Percentiles rank a stretch among this genome's conserved stretches.
Evolutionary conservation across 2,329 filamentous ascomycete genomes (phyloP).

Genomic region (Ciborinia camelliae): DNA sequence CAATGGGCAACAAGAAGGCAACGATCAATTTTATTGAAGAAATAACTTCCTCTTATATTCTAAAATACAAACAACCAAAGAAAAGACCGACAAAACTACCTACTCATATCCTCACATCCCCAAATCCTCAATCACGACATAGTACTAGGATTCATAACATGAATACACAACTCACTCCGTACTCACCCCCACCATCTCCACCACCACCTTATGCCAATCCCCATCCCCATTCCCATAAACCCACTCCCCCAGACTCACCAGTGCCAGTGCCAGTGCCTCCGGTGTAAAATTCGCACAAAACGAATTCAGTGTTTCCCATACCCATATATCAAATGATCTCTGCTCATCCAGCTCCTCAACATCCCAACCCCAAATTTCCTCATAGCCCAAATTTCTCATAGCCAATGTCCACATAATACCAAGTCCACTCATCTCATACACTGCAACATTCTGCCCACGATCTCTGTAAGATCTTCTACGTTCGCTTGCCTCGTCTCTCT

Average conservation of each 20-base stretch:
- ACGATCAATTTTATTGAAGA: no score
- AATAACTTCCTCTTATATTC: background rate
- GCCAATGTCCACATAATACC: no score
- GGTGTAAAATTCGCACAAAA: slow-evolving; percentile 6
- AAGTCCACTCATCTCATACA: no score
- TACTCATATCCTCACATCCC: no score
- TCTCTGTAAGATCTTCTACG: no score
- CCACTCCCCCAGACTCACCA: background rate
- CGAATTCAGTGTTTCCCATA: no score
- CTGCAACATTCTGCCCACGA: no score
- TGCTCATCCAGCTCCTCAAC: background rate
- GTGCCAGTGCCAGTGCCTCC: background rate
- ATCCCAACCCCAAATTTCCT: background rate
- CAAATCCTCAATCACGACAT: background rate
- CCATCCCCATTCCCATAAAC: background rate
- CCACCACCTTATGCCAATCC: background rate
- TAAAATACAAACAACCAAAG: background rate
- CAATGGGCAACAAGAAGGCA: background rate
- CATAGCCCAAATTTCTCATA: no score
- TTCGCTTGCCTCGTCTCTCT: no score
- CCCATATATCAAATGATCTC: no score
- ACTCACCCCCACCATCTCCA: background rate
- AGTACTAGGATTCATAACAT: background rate
- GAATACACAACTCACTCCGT: slow-evolving; percentile 9
- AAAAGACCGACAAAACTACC: background rate